Base-by-base conservation (phyloP, 2,329 filamentous ascomycete species). In the Verticillium dahliae region DNA sequence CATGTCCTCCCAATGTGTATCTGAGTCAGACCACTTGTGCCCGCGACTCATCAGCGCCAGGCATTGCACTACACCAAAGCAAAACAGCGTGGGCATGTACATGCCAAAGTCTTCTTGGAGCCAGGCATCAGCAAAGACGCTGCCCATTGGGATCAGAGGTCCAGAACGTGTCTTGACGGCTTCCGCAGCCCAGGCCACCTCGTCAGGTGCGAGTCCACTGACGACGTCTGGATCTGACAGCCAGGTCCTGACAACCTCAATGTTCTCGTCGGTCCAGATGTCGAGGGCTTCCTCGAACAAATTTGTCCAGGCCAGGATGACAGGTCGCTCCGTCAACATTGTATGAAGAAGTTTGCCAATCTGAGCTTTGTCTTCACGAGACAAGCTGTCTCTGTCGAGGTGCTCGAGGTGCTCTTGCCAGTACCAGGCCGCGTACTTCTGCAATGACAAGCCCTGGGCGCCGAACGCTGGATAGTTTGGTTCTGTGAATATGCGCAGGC, bases 31-130 rank as follows among this genome's bases (percentile, higher is more conserved):
- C 73, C 74, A 78, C 0, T 72, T 74, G 60, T 71, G 68, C 2
- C 74, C 76, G 1, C 71, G 70, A 14, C 77, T 70, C 68, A 78
- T 73, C 2, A 74, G 74, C 5, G 76, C 74, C 35, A 77, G 69
- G 52, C 71, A 74, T 61, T 78, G 76, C 4, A 78, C 76, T 41
- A 78, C 77, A 60, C 77, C 75, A 63, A 78, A 77, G 64, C 76
- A 78, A 61, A 78, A 75, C 0, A 75, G 65, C 0, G 76, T 76
- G 5, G 76, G 75, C 6, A 78, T 67, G 39, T 78, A 78, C 38
- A 67, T 68, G 33, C 69, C 65, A 34, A 72, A 77, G 4, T 70
- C 67, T 4, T 67, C 66, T 0, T 72, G 71, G 0, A 78, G 69
- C 76, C 76, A 78, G 0, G 75, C 75, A 2, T 70, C 65, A 1